Evolutionary conservation across 202 grass and related monocot genomes (phyloP), one percentile per base, ranked within the genome.

Genomic region (Panicum virgatum): DNA sequence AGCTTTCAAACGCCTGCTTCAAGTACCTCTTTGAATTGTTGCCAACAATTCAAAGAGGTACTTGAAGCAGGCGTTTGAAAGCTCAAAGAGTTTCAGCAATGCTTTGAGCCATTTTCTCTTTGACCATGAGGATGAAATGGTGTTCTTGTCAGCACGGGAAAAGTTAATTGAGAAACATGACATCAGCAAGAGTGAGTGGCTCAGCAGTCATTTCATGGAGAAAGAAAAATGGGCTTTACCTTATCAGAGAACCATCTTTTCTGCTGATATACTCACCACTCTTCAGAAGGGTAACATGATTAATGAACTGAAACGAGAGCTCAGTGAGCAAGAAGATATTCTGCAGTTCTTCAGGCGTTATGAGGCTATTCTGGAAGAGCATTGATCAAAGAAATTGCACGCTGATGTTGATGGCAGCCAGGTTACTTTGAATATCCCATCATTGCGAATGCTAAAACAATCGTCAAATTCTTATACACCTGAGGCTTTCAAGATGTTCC

Each of bases 131-230:
- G 94, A 94, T 45, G 88, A 92, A 66, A 59, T 86, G 25, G 92
- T 85, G 65, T 94, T 97, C 89, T 80, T 87, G 73, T 87, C 86
- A 40, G 83, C 90, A 83, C 94, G 94, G 94, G 86, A 87, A 87
- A 94, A 92, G 60, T 87, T 97, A 67, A 65, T 89, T 84, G 92
- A 94, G 76, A 97, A 97, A 73, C 83, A 97, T 79, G 90, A 94
- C 57, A 73, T 92, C 14, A 65, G 78, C 25, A 90, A 92, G 30
- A 92, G 86, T 65, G 78, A 92, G 65, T 97, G 91, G 94, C 85
- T 97, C 45, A 89, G 72, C 15, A 76, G 75, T 62, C 85, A 92
- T 75, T 89, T 90, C 76, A 69, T 86, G 45, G 90, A 88, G 64
- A 97, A 90, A 79, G 83, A 97, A 73, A 97, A 84, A 67, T 97